phyloP scores from a whole-genome alignment of 257 asterid genomes.

The Jacaranda copaia region DNA sequence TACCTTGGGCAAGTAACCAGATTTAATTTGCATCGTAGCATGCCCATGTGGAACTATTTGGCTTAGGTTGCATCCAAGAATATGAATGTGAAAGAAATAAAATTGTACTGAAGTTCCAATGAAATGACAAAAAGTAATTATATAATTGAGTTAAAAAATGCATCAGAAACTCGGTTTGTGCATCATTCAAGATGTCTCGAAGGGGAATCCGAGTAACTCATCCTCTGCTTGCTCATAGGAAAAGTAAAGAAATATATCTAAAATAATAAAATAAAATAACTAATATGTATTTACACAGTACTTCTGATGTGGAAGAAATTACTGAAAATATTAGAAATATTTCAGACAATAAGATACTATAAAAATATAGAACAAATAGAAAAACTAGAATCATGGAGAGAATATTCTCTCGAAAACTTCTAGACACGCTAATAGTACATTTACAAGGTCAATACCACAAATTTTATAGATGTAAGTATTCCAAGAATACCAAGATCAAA shows the following conservation, averaged over 20 bases:
- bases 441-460: too few relatives aligned
- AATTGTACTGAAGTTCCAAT: neutral
- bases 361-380: neutral
- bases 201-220: constrained; percentile 99
- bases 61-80: neutral
- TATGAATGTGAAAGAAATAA: neutral
- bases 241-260: neutral
- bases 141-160: constrained; percentile 19
- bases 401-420: neutral
- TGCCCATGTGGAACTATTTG: too few relatives aligned
- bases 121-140: neutral
- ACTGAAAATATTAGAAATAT: neutral
- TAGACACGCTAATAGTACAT: too few relatives aligned
- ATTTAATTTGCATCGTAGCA: neutral
- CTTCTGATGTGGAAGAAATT: neutral
- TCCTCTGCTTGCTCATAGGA: constrained; percentile 53
- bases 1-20: neutral
- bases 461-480: too few relatives aligned
- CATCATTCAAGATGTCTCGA: constrained; percentile 89
- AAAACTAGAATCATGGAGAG: neutral
- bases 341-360: too few relatives aligned
- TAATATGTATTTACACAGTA: neutral
- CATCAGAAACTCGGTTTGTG: constrained; percentile 91
- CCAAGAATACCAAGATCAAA: too few relatives aligned
- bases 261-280: neutral